phyloP scores from a whole-genome alignment of 1,284 basidiomycete species.

The Ceratobasidium sp. region DNA sequence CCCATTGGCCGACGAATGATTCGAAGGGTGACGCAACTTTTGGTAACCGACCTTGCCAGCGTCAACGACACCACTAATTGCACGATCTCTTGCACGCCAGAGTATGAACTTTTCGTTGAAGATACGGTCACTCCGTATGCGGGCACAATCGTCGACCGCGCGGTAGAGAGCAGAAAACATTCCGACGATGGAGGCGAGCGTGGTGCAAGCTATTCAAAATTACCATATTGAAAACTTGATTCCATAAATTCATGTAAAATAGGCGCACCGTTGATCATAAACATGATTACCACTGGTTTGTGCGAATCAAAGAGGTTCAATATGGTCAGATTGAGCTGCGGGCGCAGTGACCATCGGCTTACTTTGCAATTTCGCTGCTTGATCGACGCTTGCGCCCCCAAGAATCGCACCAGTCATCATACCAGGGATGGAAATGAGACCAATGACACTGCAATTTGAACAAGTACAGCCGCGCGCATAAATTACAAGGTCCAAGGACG shows the following conservation, averaged over 20 bases:
- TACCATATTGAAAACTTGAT: background rate
- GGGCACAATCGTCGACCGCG: conserved; percentile 40
- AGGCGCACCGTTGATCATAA: conserved; percentile 71
- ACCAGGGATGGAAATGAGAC: conserved; percentile 67
- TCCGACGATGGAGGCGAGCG: conserved; percentile 41
- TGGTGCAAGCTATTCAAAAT: conserved; percentile 21
- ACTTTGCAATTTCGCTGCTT: conserved; percentile 80
- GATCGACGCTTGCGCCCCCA: conserved; percentile 79
- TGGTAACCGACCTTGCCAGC: conserved; percentile 23
- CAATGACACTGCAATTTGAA: conserved; percentile 64
- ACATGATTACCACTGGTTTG: conserved; percentile 82
- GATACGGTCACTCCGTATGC: conserved; percentile 42
- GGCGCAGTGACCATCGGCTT: conserved; percentile 41
- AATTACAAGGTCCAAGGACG: background rate
- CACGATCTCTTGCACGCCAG: conserved; percentile 40
- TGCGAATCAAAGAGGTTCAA: background rate
- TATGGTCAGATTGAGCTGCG: conserved; percentile 1
- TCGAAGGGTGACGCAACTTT: conserved; percentile 12
- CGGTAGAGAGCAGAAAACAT: conserved; percentile 38
- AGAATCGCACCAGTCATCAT: conserved; percentile 92
- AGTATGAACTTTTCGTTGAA: conserved; percentile 27
- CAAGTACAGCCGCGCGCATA: too few relatives aligned
- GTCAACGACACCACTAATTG: conserved; percentile 31
- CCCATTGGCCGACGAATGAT: conserved; percentile 14
- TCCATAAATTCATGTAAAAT: background rate